Evolutionary conservation across 2,329 filamentous ascomycete species (phyloP), one percentile per base, ranked within the genome.

Genomic region (Hortaea werneckii): DNA sequence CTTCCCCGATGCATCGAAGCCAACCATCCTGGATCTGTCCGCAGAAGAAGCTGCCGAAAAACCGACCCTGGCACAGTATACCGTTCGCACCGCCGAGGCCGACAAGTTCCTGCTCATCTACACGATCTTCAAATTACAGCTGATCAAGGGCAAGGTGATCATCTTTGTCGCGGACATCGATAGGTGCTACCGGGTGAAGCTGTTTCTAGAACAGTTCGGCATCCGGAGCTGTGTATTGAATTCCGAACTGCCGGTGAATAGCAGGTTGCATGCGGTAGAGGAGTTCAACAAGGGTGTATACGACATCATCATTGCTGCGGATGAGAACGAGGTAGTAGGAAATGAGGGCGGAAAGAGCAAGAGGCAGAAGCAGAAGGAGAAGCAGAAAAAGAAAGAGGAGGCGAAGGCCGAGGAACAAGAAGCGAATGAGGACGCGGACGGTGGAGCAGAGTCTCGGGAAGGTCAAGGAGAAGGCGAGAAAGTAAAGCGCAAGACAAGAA

Each of bases 211-310:
- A 66, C 92, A 98, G 62, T 98, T 98, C 60, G 89, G 88, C 40
- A 90, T 95, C 61, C 84, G 87, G 63, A 90, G 86, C 58, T 94
- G 87, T 66, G 86, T 95, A 28, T 71, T 98, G 37, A 98, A 98
- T 68, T 92, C 87, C 1, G 90, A 98, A 62, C 69, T 98, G 32
- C 92, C 92, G 0, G 82, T 96, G 54, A 95, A 95, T 60, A 92
- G 86, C 1, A 77, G 92, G 49, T 80, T 95, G 35, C 90, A 98
- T 62, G 88, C 95, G 1, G 90, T 98, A 2, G 85, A 96, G 58
- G 88, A 96, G 64, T 98, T 98, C 69, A 98, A 96, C 71, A 85
- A 86, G 67, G 86, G 87, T 44, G 82, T 96, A 5, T 98, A 98
- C 73, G 90, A 98, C 58, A 95, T 96, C 51, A 89, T 98, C 55